Evolutionary conservation across 108 stramenopile genomes (phyloP), one percentile per base, ranked within the genome.

Genomic region (Pseudonitzschia multistriata): DNA sequence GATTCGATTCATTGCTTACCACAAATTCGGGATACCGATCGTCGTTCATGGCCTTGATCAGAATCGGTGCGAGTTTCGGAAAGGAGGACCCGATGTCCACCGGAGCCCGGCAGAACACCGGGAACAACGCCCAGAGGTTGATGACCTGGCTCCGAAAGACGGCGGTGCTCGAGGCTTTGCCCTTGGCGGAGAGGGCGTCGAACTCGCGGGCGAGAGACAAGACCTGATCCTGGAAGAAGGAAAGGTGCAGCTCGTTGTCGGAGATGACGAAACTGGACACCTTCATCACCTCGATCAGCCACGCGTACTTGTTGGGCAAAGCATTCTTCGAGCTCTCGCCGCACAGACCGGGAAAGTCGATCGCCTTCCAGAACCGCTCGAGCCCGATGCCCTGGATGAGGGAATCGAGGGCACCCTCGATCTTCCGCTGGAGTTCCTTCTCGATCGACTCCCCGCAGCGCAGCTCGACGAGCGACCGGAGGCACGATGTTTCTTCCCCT

Each of bases 1-100:
- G 57, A 29, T 0, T 27, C n/a, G n/a, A n/a, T n/a, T 45, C 42
- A 13, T 28, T 25, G 85, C 85, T 85, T 78, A 86, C 85, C 57
- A 89, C 61, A 36, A 93, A 79, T 74, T 89, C 73, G 17, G 92
- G 92, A 65, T 94, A 94, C n/a, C 90, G 62, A 67, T 80, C 66
- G 78, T 94, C 92, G 6, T 82, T 78, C 74, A 91, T 71, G 3
- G 89, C 92, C 47, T 78, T 81, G 59, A 86, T 77, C 33, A 89
- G 50, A 13, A 79, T 84, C 62, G 83, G 81, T 5, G 85, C 77
- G 27, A 89, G 62, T 3, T 79, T 59, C 0, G 79, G 77, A 49
- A 94, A 75, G 8, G 82, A 71, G 36, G 53, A 67, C 24, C 74
- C 81, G 35, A 88, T 59, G 60, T 94, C 92, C 15, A 56, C 21